Evolutionary conservation across 1,284 basidiomycete species (phyloP), one percentile per base, ranked within the genome.

Genomic region (Cryptococcus maquisensis): DNA sequence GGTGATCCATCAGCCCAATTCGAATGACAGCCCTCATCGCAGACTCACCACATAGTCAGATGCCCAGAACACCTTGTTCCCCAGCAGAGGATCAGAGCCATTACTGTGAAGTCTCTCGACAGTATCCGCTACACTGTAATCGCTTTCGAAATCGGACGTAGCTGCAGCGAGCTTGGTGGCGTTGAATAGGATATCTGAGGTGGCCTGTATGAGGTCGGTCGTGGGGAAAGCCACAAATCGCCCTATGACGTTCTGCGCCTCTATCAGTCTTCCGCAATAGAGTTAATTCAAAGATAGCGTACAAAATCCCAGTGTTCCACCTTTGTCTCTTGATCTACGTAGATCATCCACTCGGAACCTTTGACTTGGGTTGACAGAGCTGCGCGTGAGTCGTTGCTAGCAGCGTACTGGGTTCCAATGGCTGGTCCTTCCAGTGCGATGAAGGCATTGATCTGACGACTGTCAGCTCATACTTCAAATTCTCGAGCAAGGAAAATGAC

Each of bases 271-370:
- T 12, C n/a, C 12, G n/a, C 40, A 18, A 16, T 20, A n/a, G n/a
- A n/a, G n/a, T n/a, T n/a, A n/a, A n/a, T n/a, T n/a, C n/a, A n/a
- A 32, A 32, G 28, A 32, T 20, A 1, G 71, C 83, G 64, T 60
- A 85, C 84, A 61, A 84, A 82, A 60, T 86, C 84, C 83, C 83
- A 86, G 62, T 86, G 84, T 44, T 83, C 67, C 20, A 81, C 77
- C 13, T 78, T 73, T 1, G 84, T 85, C 39, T 79, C 51, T 7
- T 78, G 69, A 66, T 86, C 86, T 20, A 77, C 76, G 60, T 81
- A 84, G 47, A 86, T 82, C 84, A 86, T 86, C 85, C 85, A 87
- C 56, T 76, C 74, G 63, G 80, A 75, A 9, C 79, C 82, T 35
- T 80, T 77, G 49, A 86, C 74, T 4, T 83, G 68, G 13, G 76